These are phyloP conservation scores for Cercospora berteroae DNA, from an alignment of 2,329 filamentous ascomycete genomes.

Conservation along the genomic window DNA sequence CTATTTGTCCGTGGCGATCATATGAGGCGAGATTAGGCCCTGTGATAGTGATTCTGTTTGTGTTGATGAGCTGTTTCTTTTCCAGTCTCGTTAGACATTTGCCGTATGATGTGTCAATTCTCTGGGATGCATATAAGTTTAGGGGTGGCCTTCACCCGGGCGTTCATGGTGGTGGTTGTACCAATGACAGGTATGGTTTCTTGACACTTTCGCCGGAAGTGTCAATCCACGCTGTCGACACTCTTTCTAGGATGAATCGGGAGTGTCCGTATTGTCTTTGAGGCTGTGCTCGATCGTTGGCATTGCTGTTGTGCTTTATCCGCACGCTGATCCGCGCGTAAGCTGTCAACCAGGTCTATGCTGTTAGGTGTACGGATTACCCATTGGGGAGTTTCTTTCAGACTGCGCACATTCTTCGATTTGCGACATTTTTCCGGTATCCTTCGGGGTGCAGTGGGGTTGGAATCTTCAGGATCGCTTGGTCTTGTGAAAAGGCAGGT, in stretches of 20 bases:
- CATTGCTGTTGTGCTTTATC: neutral
- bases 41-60: no score
- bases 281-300: neutral
- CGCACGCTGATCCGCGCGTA: neutral
- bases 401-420: neutral
- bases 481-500: neutral
- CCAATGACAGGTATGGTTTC: no score
- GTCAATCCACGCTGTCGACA: neutral
- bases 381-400: neutral
- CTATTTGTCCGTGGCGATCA: no score
- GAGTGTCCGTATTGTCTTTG: neutral
- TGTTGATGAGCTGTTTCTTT: no score
- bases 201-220: no score
- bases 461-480: neutral
- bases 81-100: no score
- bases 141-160: no score
- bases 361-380: neutral
- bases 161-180: no score
- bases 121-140: no score
- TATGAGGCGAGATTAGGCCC: no score
- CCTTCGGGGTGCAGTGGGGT: neutral
- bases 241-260: neutral
- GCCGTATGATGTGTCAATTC: no score
- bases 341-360: neutral
- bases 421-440: neutral